These are phyloP conservation scores for Fraxinus anomala DNA, from an alignment of 257 asterid genomes.

Conservation along the genomic window DNA sequence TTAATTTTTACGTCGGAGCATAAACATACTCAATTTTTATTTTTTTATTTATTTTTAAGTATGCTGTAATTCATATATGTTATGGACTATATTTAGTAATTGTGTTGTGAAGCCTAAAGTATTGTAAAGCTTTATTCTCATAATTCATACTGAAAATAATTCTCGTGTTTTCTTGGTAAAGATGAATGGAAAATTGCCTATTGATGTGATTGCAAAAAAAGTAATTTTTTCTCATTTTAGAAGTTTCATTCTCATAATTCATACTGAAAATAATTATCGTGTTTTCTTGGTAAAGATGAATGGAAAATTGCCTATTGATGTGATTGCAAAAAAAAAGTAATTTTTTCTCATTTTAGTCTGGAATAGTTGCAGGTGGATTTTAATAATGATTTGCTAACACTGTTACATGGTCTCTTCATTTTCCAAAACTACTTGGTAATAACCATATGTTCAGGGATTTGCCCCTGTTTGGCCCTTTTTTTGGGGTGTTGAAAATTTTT, in stretches of 20 bases:
- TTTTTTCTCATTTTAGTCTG: too few species aligned
- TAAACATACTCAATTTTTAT: not conserved
- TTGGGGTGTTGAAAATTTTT: too few species aligned
- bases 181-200: not conserved
- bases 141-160: not conserved
- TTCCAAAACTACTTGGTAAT: not conserved
- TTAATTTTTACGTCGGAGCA: not conserved
- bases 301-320: not conserved
- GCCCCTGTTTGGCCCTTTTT: too few species aligned
- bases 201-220: not conserved
- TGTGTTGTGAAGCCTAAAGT: not conserved
- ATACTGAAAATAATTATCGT: not conserved
- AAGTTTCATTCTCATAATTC: not conserved
- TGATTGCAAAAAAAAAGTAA: not conserved
- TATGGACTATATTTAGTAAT: too few species aligned
- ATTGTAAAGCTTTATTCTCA: not conserved
- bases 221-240: too few species aligned
- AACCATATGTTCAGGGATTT: constrained; percentile 20
- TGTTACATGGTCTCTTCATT: not conserved
- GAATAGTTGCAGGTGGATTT: not conserved
- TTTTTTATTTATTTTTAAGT: not conserved
- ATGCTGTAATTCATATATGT: constrained; percentile 4
- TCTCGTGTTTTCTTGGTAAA: not conserved
- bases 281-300: not conserved
- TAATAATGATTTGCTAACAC: not conserved